These are phyloP conservation scores for Hygrophorus russula DNA, from an alignment of 768 basidiomycete species.

Conservation along the genomic window DNA sequence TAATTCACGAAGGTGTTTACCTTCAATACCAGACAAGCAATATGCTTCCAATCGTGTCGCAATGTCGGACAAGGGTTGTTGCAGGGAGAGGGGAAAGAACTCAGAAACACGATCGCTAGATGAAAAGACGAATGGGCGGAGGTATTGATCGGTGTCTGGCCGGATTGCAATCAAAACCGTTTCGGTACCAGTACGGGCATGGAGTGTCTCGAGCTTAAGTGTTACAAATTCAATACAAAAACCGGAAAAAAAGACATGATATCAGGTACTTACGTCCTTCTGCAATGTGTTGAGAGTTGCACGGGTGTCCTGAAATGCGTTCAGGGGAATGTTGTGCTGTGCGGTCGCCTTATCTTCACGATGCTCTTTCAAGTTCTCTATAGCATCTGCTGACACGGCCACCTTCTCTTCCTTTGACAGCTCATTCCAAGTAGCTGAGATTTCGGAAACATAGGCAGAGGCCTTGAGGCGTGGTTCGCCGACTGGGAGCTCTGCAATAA, in stretches of 20 bases:
- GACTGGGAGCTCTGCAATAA: background rate
- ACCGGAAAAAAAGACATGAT: background rate
- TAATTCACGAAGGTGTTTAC: background rate
- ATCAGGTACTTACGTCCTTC: constrained; percentile 3
- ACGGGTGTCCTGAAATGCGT: constrained; percentile 3
- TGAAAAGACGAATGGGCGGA: constrained; percentile 1
- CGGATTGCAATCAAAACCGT: background rate
- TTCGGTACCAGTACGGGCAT: constrained; percentile 7
- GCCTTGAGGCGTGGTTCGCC: background rate
- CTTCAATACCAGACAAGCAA: constrained; percentile 7
- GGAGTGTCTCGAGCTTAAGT: constrained; percentile 2
- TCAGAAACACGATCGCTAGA: constrained; percentile 2
- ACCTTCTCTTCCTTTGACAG: constrained; percentile 4
- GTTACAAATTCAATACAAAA: background rate
- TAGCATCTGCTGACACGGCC: constrained; percentile 1
- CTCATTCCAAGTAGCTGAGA: constrained; percentile 3
- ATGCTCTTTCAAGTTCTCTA: background rate
- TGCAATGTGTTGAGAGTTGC: constrained; percentile 2
- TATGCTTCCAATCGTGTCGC: constrained; percentile 6
- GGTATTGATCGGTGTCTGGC: background rate
- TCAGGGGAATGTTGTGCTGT: background rate
- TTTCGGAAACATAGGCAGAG: background rate
- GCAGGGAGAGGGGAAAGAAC: constrained; percentile 3
- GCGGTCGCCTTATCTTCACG: constrained; percentile 1
- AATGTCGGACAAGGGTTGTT: constrained; percentile 3